phyloP scores from a whole-genome alignment of 179 eudicot species.

The Pouteria campechiana region DNA sequence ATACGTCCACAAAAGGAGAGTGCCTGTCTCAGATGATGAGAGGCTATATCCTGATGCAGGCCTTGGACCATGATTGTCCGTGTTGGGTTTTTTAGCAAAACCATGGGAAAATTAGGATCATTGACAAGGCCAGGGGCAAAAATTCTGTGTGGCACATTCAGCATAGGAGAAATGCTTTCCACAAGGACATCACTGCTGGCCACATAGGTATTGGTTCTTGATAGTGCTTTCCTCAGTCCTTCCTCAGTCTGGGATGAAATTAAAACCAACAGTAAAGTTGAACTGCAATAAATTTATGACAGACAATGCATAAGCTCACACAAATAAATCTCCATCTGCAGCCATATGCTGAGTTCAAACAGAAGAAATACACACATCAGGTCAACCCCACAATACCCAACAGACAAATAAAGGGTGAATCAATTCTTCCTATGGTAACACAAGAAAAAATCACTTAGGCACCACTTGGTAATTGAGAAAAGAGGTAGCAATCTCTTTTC shows the following conservation, averaged over 20 bases:
- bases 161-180: slow-evolving; percentile 7
- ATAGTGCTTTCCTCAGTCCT: slow-evolving; percentile 15
- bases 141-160: background rate
- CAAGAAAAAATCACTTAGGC: too few relatives aligned
- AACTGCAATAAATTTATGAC: too few relatives aligned
- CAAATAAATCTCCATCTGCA: too few relatives aligned
- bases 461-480: too few relatives aligned
- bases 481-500: too few relatives aligned
- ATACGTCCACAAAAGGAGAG: slow-evolving; percentile 17
- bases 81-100: slow-evolving; percentile 20
- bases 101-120: slow-evolving; percentile 14
- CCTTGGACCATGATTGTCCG: slow-evolving; percentile 18
- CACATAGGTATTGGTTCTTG: background rate
- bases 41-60: slow-evolving; percentile 9
- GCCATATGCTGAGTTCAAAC: too few relatives aligned
- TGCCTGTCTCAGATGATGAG: slow-evolving; percentile 11
- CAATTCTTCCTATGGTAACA: too few relatives aligned
- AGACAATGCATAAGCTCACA: too few relatives aligned
- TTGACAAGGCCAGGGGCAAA: slow-evolving; percentile 13
- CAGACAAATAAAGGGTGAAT: too few relatives aligned
- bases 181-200: background rate
- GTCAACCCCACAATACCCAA: too few relatives aligned
- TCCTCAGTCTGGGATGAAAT: slow-evolving; percentile 10
- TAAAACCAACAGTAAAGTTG: background rate
- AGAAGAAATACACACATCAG: too few relatives aligned